phyloP scores from a whole-genome alignment of 495 filamentous ascomycete genomes.

The Xylaria curta region DNA sequence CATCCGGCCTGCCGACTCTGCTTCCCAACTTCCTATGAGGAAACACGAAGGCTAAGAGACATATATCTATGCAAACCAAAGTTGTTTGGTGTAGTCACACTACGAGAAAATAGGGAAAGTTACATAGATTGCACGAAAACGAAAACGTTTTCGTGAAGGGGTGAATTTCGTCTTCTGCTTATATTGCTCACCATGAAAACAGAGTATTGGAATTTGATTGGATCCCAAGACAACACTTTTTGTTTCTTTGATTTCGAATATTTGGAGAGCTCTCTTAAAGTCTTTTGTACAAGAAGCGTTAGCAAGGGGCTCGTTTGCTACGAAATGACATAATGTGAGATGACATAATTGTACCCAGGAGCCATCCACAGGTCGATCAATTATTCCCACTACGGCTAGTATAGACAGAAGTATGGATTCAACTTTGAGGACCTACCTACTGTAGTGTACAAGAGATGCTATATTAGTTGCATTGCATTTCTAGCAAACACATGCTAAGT shows the following conservation, averaged over 20 bases:
- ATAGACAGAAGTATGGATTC: not conserved
- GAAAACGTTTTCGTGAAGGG: not conserved
- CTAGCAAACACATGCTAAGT: not conserved
- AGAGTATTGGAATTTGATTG: no score
- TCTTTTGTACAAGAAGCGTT: slow-evolving; percentile 7
- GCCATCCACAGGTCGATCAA: not conserved
- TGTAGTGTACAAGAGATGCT: not conserved
- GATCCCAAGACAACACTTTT: no score
- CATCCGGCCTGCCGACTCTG: not conserved
- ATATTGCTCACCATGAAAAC: not conserved
- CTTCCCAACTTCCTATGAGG: no score
- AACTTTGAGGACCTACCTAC: not conserved
- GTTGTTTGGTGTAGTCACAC: not conserved
- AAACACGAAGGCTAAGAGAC: not conserved
- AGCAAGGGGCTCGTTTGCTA: not conserved
- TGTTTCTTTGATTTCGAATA: not conserved
- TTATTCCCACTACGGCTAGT: not conserved
- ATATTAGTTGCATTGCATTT: not conserved
- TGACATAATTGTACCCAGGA: not conserved
- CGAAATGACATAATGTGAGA: slow-evolving; percentile 2
- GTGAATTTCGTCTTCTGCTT: not conserved
- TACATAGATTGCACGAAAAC: not conserved
- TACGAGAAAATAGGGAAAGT: not conserved
- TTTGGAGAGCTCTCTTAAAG: not conserved
- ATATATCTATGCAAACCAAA: not conserved